Percentiles rank a stretch among this genome's conserved stretches.
Conservation (phyloP, 306 rosid species). For the Prinsepia uniflora region DNA sequence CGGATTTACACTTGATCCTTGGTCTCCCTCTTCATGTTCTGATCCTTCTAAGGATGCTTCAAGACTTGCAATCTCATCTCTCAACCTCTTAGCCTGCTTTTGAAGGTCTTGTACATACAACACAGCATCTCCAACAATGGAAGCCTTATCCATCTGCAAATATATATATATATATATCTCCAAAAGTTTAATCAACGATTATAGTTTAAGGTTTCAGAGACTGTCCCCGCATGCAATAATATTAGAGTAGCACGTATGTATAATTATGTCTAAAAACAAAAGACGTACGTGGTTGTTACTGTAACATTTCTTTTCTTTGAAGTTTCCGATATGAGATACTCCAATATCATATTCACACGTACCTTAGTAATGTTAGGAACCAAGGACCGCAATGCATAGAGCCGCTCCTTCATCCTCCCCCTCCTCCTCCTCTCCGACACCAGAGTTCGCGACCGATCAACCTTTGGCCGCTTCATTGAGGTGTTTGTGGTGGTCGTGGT, state of each 20-base stretch:
- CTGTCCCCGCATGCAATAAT: no score
- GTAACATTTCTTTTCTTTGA: no score
- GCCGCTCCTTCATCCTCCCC: conserved; percentile 84
- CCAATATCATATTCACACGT: neutral
- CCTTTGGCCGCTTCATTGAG: conserved; percentile 34
- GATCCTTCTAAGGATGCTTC: conserved; percentile 53
- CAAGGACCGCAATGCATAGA: conserved; percentile 71
- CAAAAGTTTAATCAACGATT: neutral
- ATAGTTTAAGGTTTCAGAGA: neutral
- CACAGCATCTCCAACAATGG: conserved; percentile 86
- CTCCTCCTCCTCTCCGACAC: conserved; percentile 79
- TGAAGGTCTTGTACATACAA: conserved; percentile 68
- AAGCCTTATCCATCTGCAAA: conserved; percentile 90
- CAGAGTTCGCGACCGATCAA: conserved; percentile 70
- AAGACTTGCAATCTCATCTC: conserved; percentile 61
- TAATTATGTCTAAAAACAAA: no score
- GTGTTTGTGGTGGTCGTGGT: conserved; percentile 21
- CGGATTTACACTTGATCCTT: conserved; percentile 29
- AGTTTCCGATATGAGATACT: no score
- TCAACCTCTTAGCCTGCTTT: conserved; percentile 60
- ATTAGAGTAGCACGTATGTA: no score
- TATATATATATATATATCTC: neutral
- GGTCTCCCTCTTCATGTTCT: conserved; percentile 26
- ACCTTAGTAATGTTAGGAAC: conserved; percentile 96
- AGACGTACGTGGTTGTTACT: no score